Conservation (phyloP, 2,329 filamentous ascomycete genomes). For the Hymenoscyphus infarciens region DNA sequence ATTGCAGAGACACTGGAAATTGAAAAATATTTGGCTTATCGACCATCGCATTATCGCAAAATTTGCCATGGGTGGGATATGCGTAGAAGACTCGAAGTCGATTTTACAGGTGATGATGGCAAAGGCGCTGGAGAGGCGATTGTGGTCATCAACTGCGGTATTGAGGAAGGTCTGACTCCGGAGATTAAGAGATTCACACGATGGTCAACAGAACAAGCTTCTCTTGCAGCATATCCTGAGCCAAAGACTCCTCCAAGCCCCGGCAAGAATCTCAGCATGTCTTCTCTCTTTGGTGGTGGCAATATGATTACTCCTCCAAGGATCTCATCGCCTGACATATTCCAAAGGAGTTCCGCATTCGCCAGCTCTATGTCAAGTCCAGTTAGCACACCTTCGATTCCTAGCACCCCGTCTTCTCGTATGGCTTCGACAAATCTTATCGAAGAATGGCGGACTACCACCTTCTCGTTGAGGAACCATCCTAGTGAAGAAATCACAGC, state of each 20-base stretch:
- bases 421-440: constrained; percentile 37
- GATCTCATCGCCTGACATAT: constrained; percentile 22
- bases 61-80: constrained; percentile 89
- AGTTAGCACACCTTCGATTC: constrained; percentile 27
- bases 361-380: constrained; percentile 20
- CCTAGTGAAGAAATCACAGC: constrained; percentile 63
- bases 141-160: constrained; percentile 68
- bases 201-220: constrained; percentile 38
- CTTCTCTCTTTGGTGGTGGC: constrained; percentile 35
- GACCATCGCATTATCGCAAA: constrained; percentile 74
- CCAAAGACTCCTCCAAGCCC: constrained; percentile 32
- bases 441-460: constrained; percentile 65
- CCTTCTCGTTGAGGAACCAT: constrained; percentile 58
- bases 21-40: constrained; percentile 68
- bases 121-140: constrained; percentile 72
- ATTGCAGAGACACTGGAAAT: constrained; percentile 77
- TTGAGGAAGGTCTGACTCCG: constrained; percentile 35
- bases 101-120: constrained; percentile 82
- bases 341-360: constrained; percentile 27
- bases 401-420: constrained; percentile 24
- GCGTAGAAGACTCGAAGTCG: constrained; percentile 77
- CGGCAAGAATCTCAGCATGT: constrained; percentile 24
- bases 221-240: constrained; percentile 31
- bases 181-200: constrained; percentile 57
- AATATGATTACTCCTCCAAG: constrained; percentile 26